Evolutionary conservation across 805 yeast species (phyloP).

Genomic region (Lipomyces oligophaga): DNA sequence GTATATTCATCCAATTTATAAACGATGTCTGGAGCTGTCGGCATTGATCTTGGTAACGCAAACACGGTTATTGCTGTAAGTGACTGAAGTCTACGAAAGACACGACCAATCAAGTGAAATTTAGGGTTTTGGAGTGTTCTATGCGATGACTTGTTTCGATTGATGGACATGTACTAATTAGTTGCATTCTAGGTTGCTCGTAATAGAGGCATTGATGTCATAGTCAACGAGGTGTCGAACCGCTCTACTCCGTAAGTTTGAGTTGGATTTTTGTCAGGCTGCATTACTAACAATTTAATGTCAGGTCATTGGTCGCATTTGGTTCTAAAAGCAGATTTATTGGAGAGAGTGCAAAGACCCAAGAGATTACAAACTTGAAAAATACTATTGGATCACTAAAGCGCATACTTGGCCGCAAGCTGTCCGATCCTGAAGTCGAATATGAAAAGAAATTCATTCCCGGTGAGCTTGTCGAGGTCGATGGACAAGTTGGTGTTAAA

Average conservation of each 20-base stretch:
- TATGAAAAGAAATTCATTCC: conserved; percentile 74
- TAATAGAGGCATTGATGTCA: conserved; percentile 97
- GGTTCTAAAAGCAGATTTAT: conserved; percentile 84
- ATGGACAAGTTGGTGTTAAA: conserved; percentile 72
- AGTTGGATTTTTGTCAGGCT: not conserved
- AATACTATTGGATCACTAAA: conserved; percentile 94
- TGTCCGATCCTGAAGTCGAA: conserved; percentile 66
- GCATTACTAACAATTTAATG: conserved; percentile 2
- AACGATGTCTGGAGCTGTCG: conserved; percentile 41
- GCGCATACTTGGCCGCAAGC: conserved; percentile 80
- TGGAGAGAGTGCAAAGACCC: conserved; percentile 95
- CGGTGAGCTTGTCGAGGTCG: conserved; percentile 62
- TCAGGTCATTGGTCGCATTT: conserved; percentile 70
- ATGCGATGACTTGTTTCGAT: not conserved
- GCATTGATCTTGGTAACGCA: conserved; percentile 96
- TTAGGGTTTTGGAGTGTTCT: not conserved
- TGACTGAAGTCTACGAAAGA: too few relatives aligned
- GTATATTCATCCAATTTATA: too few relatives aligned
- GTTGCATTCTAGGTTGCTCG: conserved; percentile 58
- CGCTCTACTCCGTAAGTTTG: conserved; percentile 77
- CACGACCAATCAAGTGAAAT: not conserved
- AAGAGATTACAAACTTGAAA: conserved; percentile 93
- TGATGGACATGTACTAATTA: not conserved
- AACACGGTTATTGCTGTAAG: conserved; percentile 79
- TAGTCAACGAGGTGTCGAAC: conserved; percentile 98